Percentiles rank a stretch among this genome's conserved stretches.
phyloP scores from a whole-genome alignment of 139 green algal species.

The Closterium sp. region DNA sequence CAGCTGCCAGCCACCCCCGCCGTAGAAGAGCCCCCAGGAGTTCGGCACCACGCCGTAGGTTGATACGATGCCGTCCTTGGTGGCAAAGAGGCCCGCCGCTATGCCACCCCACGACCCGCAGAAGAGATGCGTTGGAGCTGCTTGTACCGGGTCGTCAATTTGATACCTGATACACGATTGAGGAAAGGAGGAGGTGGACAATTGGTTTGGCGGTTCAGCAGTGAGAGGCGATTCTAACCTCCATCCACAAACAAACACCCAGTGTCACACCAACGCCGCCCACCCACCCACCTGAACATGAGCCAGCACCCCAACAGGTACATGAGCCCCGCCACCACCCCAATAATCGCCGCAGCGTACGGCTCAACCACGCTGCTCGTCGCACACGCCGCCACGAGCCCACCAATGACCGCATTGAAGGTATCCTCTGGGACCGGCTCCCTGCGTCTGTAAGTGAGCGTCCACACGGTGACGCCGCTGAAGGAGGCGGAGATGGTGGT shows the following conservation, averaged over 20 bases:
- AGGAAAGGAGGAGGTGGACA: too few species aligned
- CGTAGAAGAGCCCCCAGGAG: constrained; percentile 52
- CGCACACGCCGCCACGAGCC: constrained; percentile 73
- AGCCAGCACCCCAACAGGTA: constrained; percentile 9
- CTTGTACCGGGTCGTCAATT: constrained; percentile 67
- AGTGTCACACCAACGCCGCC: too few species aligned
- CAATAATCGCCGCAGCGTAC: constrained; percentile 81
- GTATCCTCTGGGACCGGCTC: constrained; percentile 43
- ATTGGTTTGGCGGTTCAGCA: too few species aligned
- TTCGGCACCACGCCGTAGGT: constrained; percentile 9
- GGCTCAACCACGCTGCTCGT: constrained; percentile 61
- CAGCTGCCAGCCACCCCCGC: constrained; percentile 33
- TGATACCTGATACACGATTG: constrained; percentile 14
- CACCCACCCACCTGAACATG: constrained; percentile 7
- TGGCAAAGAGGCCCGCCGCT: constrained; percentile 53
- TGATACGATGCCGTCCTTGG: constrained; percentile 10
- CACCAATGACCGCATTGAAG: constrained; percentile 64
- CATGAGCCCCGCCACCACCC: constrained; percentile 46
- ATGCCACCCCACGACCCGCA: constrained; percentile 50
- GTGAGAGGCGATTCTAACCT: too few species aligned
- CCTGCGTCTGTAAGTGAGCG: constrained; percentile 22
- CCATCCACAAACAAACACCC: too few species aligned
- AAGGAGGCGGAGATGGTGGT: constrained; percentile 66
- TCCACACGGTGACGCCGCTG: constrained; percentile 53
- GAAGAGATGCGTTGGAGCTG: constrained; percentile 69